Evolutionary conservation across 2,329 filamentous ascomycete genomes (phyloP), one percentile per base, ranked within the genome.

Genomic region (Lachnellula arida): DNA sequence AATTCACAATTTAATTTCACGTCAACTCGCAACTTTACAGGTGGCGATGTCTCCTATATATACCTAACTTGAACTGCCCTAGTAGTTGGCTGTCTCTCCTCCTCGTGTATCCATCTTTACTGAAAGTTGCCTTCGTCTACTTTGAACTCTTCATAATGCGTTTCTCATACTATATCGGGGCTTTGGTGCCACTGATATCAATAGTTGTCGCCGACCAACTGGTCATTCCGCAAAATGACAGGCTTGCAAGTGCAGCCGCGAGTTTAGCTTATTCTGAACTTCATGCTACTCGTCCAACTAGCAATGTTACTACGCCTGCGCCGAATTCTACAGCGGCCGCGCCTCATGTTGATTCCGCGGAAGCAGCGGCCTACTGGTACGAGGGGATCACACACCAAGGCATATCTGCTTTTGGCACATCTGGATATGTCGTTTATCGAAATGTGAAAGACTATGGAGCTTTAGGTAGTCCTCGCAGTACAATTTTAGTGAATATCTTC

Each of bases 361-460:
- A 44, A 17, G 42, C 42, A 44, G 19, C 42, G 15, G 19, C 42
- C 4, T 66, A 62, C 47, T 65, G 61, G 62, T 63, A 63, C 46
- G 63, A 66, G 39, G 43, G 51, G 4, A 66, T 66, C 39, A 22
- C 53, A 6, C 58, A 66, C 34, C 61, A 63, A 42, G 63, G 62
- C 12, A 32, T 57, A 23, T 57, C 63, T 48, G 55, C 63, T 32
- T 64, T 53, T 28, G 54, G 54, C 12, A 51, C 58, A 8, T 34
- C 58, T 32, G 44, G 46, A 8, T 66, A 63, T 46, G 28, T 54
- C 25, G 63, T 66, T 0, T 65, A 51, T 23, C 52, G 61, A 46
- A 65, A 65, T 49, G 62, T 64, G 2, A 60, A 60, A 19, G 51
- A 53, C n/a, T 63, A 51, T 49, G 61, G 62, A 4, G 61, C 62